Evolutionary conservation across 306 rosid genomes (phyloP), one percentile per base, ranked within the genome.

Genomic region (Begonia peltatifolia): DNA sequence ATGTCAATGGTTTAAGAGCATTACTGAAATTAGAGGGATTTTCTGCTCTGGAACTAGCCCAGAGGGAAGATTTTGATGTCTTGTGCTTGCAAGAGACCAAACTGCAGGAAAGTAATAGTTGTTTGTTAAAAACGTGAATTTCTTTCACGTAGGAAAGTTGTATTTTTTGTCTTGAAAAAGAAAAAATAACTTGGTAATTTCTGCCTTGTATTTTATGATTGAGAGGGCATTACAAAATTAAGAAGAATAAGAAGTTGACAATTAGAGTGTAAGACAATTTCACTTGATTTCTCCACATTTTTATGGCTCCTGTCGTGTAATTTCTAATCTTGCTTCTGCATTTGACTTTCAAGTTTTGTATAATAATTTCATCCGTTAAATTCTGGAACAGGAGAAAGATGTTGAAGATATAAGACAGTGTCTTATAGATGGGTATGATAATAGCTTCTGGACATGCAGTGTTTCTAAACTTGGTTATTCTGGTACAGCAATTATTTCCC

Each of bases 1-100:
- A 89, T 70, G 95, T 85, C 59, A 89, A 89, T 70, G 97, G 97
- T 63, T 76, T 85, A 72, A 79, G 87, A 74, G 90, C 97, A 17
- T 78, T 90, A 63, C 73, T 90, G 51, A 85, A 85, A 74, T 61
- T 68, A 54, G 78, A 73, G 65, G 92, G 87, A 63, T 85, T 80
- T 66, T 85, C 95, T 12, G 89, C 87, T 12, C 66, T 73, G 68
- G 74, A 82, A 68, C 93, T 90, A 12, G 79, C 94, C 35, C 77
- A 74, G 73, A 78, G 92, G 71, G 97, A 90, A 74, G 87, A 80
- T 66, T 83, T 85, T 53, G 97, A 90, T 61, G 63, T 90, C 12
- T 56, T 90, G 65, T 90, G 97, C 74, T 76, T 85, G 82, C 97
- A 90, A 61, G 95, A 90, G 71, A 90, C 97, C 71, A 90, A 90